Evolutionary conservation across 2,329 filamentous ascomycete species (phyloP), one percentile per base, ranked within the genome.

Genomic region (Alternaria dauci): DNA sequence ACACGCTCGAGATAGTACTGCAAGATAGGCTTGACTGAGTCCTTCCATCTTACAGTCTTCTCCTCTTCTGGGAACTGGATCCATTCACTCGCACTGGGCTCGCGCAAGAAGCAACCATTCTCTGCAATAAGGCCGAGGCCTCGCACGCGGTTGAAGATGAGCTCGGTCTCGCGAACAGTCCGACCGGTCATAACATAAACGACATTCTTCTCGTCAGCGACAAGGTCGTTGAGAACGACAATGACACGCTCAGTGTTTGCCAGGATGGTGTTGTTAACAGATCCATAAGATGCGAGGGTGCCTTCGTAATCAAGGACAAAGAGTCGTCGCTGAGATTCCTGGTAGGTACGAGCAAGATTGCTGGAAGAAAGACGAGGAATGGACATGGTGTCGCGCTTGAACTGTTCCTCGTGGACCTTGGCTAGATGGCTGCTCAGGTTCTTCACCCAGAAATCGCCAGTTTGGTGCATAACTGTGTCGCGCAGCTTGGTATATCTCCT

Each of bases 241-340:
- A 96, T 85, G 0, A 94, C 93, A 28, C 93, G 89, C 81, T 95
- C 91, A 3, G 93, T 93, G 66, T 91, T 96, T 52, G 92, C 91
- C 18, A 95, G 85, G 50, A 97, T 92, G 63, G 95, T 94, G 72
- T 91, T 91, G 61, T 88, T 91, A 57, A 93, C 90, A 0, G 92
- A 91, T 4, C 93, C 93, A 86, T 93, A 95, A 54, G 90, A 92
- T 43, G 95, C 92, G 8, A 98, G 83, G 0, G 94, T 98, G 44
- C 93, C 94, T 78, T 98, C 94, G 73, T 97, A 96, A 74, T 98
- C 94, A 44, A 98, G 84, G 66, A 98, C 89, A 78, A 98, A 95
- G 2, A 98, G 84, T 16, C 94, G 89, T 20, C 87, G 86, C 42
- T 87, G 78, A 0, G 91, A 87, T 8, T 82, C 76, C 61, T 85